Conservation (phyloP, 768 basidiomycete species). For the Phaeotremella skinneri region DNA sequence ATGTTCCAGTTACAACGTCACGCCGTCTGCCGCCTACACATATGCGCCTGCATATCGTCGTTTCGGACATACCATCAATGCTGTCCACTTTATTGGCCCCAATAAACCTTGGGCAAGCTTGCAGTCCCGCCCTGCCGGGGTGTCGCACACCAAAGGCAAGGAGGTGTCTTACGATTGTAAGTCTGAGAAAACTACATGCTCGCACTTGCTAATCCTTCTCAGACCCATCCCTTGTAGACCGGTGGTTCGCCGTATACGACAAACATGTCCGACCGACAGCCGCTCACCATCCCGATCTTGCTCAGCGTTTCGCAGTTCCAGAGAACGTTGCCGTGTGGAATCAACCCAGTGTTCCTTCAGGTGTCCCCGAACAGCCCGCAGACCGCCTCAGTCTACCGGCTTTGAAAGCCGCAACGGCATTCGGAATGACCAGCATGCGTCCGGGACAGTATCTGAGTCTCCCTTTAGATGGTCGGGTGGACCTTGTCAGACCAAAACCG, state of each 20-base stretch:
- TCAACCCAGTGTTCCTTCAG: constrained; percentile 41
- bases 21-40: constrained; percentile 95
- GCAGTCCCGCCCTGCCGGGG: constrained; percentile 64
- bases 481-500: constrained; percentile 68
- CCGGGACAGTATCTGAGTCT: constrained; percentile 75
- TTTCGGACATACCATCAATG: constrained; percentile 55
- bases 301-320: constrained; percentile 60
- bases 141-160: constrained; percentile 36
- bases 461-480: constrained; percentile 83
- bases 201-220: constrained; percentile 1
- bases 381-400: constrained; percentile 63
- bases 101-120: constrained; percentile 91
- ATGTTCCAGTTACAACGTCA: constrained; percentile 76
- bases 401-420: constrained; percentile 53
- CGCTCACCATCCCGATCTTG: constrained; percentile 39
- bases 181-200: constrained; percentile 8
- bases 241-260: constrained; percentile 91
- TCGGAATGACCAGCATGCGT: constrained; percentile 58
- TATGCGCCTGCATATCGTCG: constrained; percentile 97
- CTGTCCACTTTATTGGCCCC: constrained; percentile 65
- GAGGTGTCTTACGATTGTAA: constrained; percentile 47
- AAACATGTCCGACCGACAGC: constrained; percentile 70
- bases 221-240: constrained; percentile 68
- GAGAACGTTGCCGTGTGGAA: constrained; percentile 78
- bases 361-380: constrained; percentile 33